These are phyloP conservation scores for Metroxylon sagu DNA, from an alignment of 176 grass and related monocot species.

Conservation along the genomic window DNA sequence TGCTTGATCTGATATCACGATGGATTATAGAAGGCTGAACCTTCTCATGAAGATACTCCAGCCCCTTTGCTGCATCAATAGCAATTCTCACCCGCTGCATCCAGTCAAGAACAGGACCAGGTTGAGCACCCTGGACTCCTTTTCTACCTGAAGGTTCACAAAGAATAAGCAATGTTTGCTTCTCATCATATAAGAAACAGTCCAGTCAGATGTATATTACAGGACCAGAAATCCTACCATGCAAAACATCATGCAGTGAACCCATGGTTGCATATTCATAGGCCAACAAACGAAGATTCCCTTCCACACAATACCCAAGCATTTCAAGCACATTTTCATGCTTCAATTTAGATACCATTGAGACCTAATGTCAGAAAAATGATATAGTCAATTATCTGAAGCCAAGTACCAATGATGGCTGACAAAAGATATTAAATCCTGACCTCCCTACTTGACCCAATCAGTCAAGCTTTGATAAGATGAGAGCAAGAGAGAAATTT, in stretches of 20 bases:
- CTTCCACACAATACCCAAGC: constrained; percentile 75
- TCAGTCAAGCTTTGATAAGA: too few species aligned
- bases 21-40: constrained; percentile 73
- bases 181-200: not conserved
- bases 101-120: constrained; percentile 79
- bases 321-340: constrained; percentile 76
- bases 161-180: not conserved
- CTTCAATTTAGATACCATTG: constrained; percentile 68
- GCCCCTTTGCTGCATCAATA: constrained; percentile 70
- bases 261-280: constrained; percentile 94
- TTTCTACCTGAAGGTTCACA: constrained; percentile 50
- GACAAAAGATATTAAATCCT: too few species aligned
- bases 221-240: constrained; percentile 42
- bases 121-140: constrained; percentile 81
- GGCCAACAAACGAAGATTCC: constrained; percentile 63
- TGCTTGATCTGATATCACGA: constrained; percentile 85
- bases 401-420: not conserved
- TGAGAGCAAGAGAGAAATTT: too few species aligned
- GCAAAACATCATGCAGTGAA: constrained; percentile 77
- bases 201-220: too few species aligned
- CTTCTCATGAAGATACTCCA: constrained; percentile 88
- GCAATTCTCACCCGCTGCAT: constrained; percentile 81
- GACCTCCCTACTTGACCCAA: too few species aligned
- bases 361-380: constrained; percentile 39
- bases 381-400: not conserved